Evolutionary conservation across 306 rosid species (phyloP), one percentile per base, ranked within the genome.

Genomic region (Gillenia trifoliata): DNA sequence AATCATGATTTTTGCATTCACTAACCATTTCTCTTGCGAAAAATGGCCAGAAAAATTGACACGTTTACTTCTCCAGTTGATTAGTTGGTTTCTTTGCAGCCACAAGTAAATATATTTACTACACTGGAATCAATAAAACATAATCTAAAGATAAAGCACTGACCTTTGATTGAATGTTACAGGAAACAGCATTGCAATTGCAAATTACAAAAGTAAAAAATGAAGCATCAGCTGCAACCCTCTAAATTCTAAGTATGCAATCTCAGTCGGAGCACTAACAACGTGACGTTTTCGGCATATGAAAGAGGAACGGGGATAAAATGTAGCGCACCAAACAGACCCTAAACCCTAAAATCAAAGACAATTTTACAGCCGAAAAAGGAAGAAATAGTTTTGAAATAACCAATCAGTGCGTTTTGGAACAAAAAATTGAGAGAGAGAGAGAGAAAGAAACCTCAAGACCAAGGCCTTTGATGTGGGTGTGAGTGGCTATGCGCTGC

Each of bases 381-480:
- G 66, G n/a, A 33, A 45, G 17, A 71, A 33, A 70, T 4, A 29
- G 49, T 29, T 70, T 52, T 1, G 49, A 50, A 70, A 30, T 50
- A 7, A 6, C 15, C n/a, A 69, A 68, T n/a, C 20, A 11, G 12
- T 33, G 55, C 50, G 20, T 31, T n/a, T n/a, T 22, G 30, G 28
- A 11, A 15, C 4, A 36, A 43, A 36, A 75, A 31, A 4, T 15
- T 64, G 34, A 11, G 57, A 45, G 40, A 47, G 25, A 69, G 29
- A 28, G 19, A 71, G 38, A 54, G 59, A 41, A 15, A 83, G 3
- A 43, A 56, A 90, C 98, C 95, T 93, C 97, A 34, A 93, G 98
- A 66, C 98, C 98, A 30, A 93, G 85, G 80, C 97, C 98, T 86
- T 89, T 93, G 66, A 93, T 93, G 81, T 93, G 89, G 57, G 89